Evolutionary conservation across 2,329 filamentous ascomycete species (phyloP).

Genomic region (Alternaria tenuissima): DNA sequence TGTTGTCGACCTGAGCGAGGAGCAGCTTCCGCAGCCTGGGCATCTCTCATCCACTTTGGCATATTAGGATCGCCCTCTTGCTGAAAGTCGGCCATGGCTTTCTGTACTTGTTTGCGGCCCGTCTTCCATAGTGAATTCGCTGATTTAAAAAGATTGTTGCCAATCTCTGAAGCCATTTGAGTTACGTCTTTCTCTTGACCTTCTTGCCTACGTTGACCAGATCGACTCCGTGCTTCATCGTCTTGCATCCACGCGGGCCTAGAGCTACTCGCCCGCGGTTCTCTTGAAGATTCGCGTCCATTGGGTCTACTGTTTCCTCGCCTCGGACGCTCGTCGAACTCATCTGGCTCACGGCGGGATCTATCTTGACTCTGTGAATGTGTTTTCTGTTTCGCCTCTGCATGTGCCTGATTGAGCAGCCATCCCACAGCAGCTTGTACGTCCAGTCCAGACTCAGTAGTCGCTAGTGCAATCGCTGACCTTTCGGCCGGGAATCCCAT

Average conservation of each 20-base stretch:
- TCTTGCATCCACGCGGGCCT: constrained; percentile 71
- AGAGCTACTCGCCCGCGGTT: constrained; percentile 44
- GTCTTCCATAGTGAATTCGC: constrained; percentile 96
- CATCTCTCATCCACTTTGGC: constrained; percentile 94
- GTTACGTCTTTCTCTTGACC: constrained; percentile 75
- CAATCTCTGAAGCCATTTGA: constrained; percentile 82
- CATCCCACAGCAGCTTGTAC: constrained; percentile 88
- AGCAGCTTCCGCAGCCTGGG: constrained; percentile 53
- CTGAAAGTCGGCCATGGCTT: constrained; percentile 87
- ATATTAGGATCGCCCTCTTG: constrained; percentile 77
- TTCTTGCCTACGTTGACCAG: constrained; percentile 60
- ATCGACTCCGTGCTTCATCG: constrained; percentile 60
- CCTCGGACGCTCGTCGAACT: constrained; percentile 34
- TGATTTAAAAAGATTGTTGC: constrained; percentile 86
- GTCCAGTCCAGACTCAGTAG: constrained; percentile 80
- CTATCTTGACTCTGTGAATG: constrained; percentile 45
- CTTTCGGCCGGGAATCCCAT: constrained; percentile 93
- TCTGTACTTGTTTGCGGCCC: constrained; percentile 89
- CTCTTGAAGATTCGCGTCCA: constrained; percentile 47
- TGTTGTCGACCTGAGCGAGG: constrained; percentile 32
- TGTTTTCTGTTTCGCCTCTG: constrained; percentile 77
- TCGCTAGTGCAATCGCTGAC: constrained; percentile 78
- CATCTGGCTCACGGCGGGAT: constrained; percentile 36
- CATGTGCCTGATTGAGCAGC: constrained; percentile 90
- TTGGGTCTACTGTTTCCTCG: constrained; percentile 34